A percentile compares a stretch with the other conserved stretches of the same genome.
phyloP scores from a whole-genome alignment of 2,329 filamentous ascomycete species.

The Colletotrichum neosansevieriae region DNA sequence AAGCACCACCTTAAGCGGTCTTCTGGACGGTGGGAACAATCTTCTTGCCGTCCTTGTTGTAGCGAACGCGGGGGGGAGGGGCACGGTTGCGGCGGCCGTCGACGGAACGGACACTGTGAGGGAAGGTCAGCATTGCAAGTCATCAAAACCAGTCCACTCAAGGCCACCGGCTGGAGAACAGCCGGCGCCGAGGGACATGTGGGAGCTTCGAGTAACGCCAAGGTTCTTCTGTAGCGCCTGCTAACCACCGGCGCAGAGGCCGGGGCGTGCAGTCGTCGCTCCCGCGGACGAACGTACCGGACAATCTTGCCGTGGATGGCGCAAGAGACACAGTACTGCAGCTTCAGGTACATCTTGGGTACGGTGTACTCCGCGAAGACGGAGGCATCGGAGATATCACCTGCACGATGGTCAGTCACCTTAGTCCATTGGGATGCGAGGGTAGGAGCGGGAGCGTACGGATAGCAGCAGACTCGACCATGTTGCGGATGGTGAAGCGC shows the following conservation, averaged over 20 bases:
- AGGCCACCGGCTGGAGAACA: not conserved
- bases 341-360: constrained; percentile 99
- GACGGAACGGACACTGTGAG: constrained; percentile 89
- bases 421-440: not conserved
- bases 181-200: not conserved
- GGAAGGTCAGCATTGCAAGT: constrained; percentile 54
- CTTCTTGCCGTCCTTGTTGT: constrained; percentile 99
- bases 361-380: constrained; percentile 99
- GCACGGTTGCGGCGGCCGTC: constrained; percentile 99
- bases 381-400: constrained; percentile 99
- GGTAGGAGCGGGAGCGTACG: constrained; percentile 74
- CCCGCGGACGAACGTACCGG: constrained; percentile 82
- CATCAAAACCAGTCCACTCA: constrained; percentile 33
- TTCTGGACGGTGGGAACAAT: constrained; percentile 86
- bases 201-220: constrained; percentile 60
- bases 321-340: constrained; percentile 99
- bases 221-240: constrained; percentile 71
- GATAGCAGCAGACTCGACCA: constrained; percentile 99
- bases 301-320: constrained; percentile 99
- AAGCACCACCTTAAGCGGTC: constrained; percentile 51
- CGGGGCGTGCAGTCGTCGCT: constrained; percentile 67
- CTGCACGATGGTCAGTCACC: constrained; percentile 66
- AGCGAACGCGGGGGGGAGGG: constrained; percentile 95
- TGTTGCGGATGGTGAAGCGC: constrained; percentile 99
- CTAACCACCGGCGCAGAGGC: constrained; percentile 47